Base-by-base conservation (phyloP, 2,329 filamentous ascomycete species). In the Penicillium sp. region DNA sequence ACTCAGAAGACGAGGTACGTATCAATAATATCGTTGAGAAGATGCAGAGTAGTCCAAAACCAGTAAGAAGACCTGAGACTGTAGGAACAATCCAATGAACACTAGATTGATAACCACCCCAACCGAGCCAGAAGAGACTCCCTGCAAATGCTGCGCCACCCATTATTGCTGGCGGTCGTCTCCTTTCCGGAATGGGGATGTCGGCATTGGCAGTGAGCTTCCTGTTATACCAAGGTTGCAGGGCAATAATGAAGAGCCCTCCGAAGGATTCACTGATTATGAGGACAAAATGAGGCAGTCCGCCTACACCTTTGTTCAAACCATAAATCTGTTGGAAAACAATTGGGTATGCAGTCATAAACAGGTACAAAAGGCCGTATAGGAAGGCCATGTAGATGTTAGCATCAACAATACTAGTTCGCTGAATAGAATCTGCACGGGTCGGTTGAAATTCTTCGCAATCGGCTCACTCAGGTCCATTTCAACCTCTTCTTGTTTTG, bases 281-380 rank as follows among this genome's bases (percentile, higher is more conserved):
- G 88, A 97, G 91, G 58, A 92, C 93, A 69, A 97, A 91, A 75
- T 93, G 93, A 8, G 92, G 88, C 5, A 97, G 83, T 1, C 92
- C 93, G 3, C 88, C 85, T 19, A 91, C 77, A 61, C 93, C 93
- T 1, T 83, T 71, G 38, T 79, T 86, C 80, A 94, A 90, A 67
- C 85, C 84, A 75, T 96, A 90, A 5, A 93, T 83, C 29, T 69
- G 68, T 49, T 76, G 68, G 67, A 75, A 79, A 17, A 77, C 73
- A 11, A 76, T 55, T 4, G 73, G 73, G 44, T 76, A 78, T 4
- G 75, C 66, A 19, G 63, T 62, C 56, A 68, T 66, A 30, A 67
- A 60, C 61, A 67, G 64, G 56, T 67, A 67, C 7, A 67, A 47
- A 0, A 64, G 66, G 21, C 66, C 74, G 44, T 76, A 76, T 48